Evolutionary conservation across 2,329 filamentous ascomycete species (phyloP).

Genomic region (Aspergillus sp.): DNA sequence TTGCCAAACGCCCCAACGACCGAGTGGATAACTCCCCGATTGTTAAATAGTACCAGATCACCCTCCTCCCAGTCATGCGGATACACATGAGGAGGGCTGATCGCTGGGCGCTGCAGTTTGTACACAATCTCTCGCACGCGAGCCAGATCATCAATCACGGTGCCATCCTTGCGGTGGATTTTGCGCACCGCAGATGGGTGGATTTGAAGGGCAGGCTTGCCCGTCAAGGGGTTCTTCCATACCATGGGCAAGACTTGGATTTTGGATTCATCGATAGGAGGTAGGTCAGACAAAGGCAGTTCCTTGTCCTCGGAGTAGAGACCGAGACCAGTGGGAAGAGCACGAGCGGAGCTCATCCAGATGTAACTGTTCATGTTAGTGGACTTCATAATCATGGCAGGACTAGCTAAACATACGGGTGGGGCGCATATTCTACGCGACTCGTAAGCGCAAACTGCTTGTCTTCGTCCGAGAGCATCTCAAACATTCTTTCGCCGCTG

Average conservation of each 20-base stretch:
- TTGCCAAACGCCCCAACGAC: conserved; percentile 74
- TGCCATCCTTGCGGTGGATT: conserved; percentile 67
- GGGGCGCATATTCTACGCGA: conserved; percentile 72
- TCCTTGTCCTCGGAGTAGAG: conserved; percentile 68
- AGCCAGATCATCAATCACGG: conserved; percentile 67
- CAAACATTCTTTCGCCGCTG: conserved; percentile 70
- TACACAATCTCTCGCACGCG: conserved; percentile 71
- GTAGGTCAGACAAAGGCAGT: conserved; percentile 60
- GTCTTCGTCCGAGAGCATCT: conserved; percentile 64
- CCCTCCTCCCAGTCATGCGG: conserved; percentile 76
- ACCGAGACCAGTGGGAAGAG: conserved; percentile 69
- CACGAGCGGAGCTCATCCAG: conserved; percentile 73
- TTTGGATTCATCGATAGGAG: conserved; percentile 64
- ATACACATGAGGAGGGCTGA: conserved; percentile 68
- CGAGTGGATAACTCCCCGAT: conserved; percentile 71
- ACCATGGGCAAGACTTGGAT: conserved; percentile 74
- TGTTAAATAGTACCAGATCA: conserved; percentile 77
- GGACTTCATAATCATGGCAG: neutral
- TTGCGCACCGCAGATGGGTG: conserved; percentile 72
- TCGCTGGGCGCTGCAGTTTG: conserved; percentile 69
- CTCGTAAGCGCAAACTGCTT: conserved; percentile 68
- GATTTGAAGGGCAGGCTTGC: conserved; percentile 68
- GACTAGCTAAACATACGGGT: conserved; percentile 55
- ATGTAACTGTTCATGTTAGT: conserved; percentile 52
- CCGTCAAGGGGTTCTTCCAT: conserved; percentile 75